Evolutionary conservation across 179 eudicot species (phyloP).

Genomic region (Nepenthes alata): DNA sequence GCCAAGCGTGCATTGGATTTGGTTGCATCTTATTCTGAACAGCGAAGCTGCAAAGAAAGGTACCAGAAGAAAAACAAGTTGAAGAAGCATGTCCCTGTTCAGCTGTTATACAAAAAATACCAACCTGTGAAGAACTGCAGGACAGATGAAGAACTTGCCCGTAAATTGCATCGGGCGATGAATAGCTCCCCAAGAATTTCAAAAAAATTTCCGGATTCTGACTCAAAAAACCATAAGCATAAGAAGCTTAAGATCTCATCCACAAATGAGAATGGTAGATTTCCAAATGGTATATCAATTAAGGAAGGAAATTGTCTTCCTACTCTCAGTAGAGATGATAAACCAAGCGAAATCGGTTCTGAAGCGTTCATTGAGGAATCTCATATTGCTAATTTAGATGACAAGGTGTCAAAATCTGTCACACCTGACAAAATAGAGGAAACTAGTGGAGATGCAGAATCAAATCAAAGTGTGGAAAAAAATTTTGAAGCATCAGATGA

Average conservation of each 20-base stretch:
- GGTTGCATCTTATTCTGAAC: constrained; percentile 39
- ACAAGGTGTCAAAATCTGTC: constrained; percentile 23
- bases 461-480: constrained; percentile 27
- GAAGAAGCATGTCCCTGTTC: constrained; percentile 61
- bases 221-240: constrained; percentile 32
- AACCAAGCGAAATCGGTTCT: constrained; percentile 14
- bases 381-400: constrained; percentile 20
- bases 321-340: constrained; percentile 19
- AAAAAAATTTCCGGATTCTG: constrained; percentile 32
- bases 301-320: constrained; percentile 18
- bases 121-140: constrained; percentile 28
- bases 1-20: constrained; percentile 63
- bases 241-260: constrained; percentile 39
- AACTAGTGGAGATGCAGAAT: constrained; percentile 29
- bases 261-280: constrained; percentile 20
- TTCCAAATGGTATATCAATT: constrained; percentile 14
- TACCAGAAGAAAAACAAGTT: constrained; percentile 42
- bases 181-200: constrained; percentile 71
- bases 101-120: constrained; percentile 41
- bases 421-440: constrained; percentile 24
- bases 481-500: constrained; percentile 22
- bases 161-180: constrained; percentile 47
- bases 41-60: constrained; percentile 20
- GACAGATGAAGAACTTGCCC: constrained; percentile 66
- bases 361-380: constrained; percentile 31